phyloP scores from a whole-genome alignment of 306 rosid species.

The Vigna mungo region DNA sequence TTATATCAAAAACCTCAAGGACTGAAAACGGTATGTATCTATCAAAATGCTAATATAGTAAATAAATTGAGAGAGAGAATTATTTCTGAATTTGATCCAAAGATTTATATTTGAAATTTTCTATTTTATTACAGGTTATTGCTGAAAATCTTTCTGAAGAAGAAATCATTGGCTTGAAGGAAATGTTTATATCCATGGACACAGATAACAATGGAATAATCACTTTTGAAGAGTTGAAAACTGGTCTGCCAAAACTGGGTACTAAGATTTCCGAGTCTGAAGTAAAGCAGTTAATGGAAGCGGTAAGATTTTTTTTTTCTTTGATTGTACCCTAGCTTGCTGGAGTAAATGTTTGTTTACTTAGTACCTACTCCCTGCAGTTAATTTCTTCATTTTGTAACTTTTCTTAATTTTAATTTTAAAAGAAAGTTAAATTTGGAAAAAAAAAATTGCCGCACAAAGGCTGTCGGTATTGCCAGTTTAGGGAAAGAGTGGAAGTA shows the following conservation, averaged over 20 bases:
- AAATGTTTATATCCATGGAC: constrained; percentile 97
- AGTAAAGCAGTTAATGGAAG: constrained; percentile 22
- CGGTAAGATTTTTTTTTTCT: constrained; percentile 6
- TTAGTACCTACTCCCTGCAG: background rate
- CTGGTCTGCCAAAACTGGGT: constrained; percentile 93
- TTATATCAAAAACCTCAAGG: background rate
- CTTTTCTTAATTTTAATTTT: background rate
- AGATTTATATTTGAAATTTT: background rate
- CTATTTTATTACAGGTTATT: constrained; percentile 67
- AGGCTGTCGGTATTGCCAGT: background rate
- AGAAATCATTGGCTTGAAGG: constrained; percentile 96
- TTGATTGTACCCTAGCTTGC: background rate
- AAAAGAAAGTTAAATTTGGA: too few relatives aligned
- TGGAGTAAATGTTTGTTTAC: background rate
- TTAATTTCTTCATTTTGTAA: constrained; percentile 3
- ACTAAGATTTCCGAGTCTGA: constrained; percentile 29
- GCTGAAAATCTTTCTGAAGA: constrained; percentile 99
- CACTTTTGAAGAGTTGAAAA: constrained; percentile 92
- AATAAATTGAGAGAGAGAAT: background rate
- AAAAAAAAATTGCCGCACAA: background rate
- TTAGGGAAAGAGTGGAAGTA: background rate
- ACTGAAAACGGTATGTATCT: background rate
- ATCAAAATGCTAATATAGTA: background rate
- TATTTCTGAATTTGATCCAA: background rate
- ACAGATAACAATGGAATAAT: constrained; percentile 96